A percentile compares a stretch with the other conserved stretches of the same genome.
phyloP scores from a whole-genome alignment of 2,329 filamentous ascomycete genomes.

The Rhynchosporium secalis region DNA sequence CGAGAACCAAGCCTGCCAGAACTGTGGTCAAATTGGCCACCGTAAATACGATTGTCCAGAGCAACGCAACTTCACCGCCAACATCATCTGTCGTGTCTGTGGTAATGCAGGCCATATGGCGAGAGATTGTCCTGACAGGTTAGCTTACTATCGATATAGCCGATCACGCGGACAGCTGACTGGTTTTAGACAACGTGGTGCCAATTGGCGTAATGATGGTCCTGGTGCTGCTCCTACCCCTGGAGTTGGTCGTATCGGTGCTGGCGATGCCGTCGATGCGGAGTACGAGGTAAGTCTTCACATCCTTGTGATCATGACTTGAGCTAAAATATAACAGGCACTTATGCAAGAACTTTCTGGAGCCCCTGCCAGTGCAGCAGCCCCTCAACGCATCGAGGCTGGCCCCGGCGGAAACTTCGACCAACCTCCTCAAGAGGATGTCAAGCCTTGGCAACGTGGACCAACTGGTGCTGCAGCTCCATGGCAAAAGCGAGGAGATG shows the following conservation, averaged over 20 bases:
- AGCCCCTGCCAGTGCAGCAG: slow-evolving; percentile 54
- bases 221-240: slow-evolving; percentile 49
- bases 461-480: slow-evolving; percentile 82
- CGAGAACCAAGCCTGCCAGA: slow-evolving; percentile 98
- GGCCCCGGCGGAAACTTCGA: slow-evolving; percentile 64
- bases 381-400: slow-evolving; percentile 82
- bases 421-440: slow-evolving; percentile 53
- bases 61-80: slow-evolving; percentile 97
- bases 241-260: slow-evolving; percentile 65
- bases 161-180: slow-evolving; percentile 24
- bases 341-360: slow-evolving; percentile 96
- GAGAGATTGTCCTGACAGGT: slow-evolving; percentile 89
- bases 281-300: slow-evolving; percentile 80
- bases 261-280: slow-evolving; percentile 82
- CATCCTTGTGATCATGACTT: neutral
- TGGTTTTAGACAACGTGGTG: slow-evolving; percentile 66
- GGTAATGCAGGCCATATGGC: slow-evolving; percentile 98
- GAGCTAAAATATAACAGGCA: slow-evolving; percentile 59
- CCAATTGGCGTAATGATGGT: slow-evolving; percentile 85
- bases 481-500: slow-evolving; percentile 57
- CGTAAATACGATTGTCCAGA: slow-evolving; percentile 98
- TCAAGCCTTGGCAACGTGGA: slow-evolving; percentile 86
- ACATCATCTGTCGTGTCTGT: slow-evolving; percentile 97
- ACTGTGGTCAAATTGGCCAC: slow-evolving; percentile 98
- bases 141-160: slow-evolving; percentile 8